phyloP scores from a whole-genome alignment of 371 early-diverging fungal species.

The Mucor plumbeus region DNA sequence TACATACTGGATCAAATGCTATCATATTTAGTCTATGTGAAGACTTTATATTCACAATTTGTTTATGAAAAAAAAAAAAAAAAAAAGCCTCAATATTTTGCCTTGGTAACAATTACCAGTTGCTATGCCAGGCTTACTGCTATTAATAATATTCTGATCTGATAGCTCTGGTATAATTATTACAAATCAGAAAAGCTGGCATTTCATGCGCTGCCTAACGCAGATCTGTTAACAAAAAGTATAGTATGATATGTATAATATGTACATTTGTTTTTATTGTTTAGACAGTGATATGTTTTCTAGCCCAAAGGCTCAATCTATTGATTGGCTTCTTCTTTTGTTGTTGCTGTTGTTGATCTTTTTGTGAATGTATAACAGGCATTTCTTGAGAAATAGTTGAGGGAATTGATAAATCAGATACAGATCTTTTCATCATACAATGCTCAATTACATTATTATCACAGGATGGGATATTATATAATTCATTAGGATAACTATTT shows the following conservation, averaged over 20 bases:
- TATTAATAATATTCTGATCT: too few species aligned
- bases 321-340: background rate
- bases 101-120: too few species aligned
- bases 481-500: background rate
- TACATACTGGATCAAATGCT: too few species aligned
- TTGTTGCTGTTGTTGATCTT: background rate
- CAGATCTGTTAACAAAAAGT: constrained; percentile 9
- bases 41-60: too few species aligned
- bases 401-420: constrained; percentile 15
- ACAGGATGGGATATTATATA: background rate
- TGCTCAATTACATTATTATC: background rate
- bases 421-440: constrained; percentile 8
- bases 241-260: background rate
- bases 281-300: constrained; percentile 17
- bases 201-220: background rate
- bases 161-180: background rate
- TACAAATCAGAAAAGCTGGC: constrained; percentile 1
- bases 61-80: too few species aligned
- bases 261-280: background rate
- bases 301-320: constrained; percentile 18
- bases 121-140: too few species aligned
- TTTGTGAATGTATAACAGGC: background rate
- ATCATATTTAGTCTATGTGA: too few species aligned
- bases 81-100: too few species aligned
- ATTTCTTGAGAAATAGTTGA: background rate